Conservation (phyloP, 176 grass and related monocot genomes). For the Themeda triandra region DNA sequence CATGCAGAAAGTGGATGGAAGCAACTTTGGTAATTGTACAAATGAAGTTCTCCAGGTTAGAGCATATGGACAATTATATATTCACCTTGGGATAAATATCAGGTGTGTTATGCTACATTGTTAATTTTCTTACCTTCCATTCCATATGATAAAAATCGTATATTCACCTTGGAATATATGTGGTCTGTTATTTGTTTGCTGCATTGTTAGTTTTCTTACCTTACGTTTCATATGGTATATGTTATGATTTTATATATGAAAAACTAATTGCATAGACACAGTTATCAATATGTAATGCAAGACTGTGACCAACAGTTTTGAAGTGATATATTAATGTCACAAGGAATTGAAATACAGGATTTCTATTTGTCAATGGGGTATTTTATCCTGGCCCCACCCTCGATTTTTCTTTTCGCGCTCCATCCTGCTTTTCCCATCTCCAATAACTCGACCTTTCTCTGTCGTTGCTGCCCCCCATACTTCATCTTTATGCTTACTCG, state of each 20-base stretch:
- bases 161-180: slow-evolving; percentile 86
- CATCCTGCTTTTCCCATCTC: background rate
- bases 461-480: background rate
- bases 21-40: slow-evolving; percentile 54
- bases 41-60: slow-evolving; percentile 89
- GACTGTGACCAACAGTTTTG: slow-evolving; percentile 1
- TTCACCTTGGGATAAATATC: slow-evolving; percentile 92
- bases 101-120: slow-evolving; percentile 46
- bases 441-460: background rate
- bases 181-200: slow-evolving; percentile 41
- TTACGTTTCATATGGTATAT: background rate
- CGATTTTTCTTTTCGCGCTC: background rate
- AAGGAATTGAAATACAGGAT: background rate
- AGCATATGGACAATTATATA: slow-evolving; percentile 80
- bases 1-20: slow-evolving; percentile 54
- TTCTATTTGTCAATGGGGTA: background rate
- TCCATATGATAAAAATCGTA: slow-evolving; percentile 33
- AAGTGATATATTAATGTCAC: background rate
- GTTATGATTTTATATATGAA: background rate
- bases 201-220: slow-evolving; percentile 5
- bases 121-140: slow-evolving; percentile 13
- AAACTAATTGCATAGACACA: slow-evolving; percentile 1
- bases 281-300: slow-evolving; percentile 13
- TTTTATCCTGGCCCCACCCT: background rate
- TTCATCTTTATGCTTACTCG: no score